phyloP scores from a whole-genome alignment of 805 yeast species.

The Starmerella powellii region DNA sequence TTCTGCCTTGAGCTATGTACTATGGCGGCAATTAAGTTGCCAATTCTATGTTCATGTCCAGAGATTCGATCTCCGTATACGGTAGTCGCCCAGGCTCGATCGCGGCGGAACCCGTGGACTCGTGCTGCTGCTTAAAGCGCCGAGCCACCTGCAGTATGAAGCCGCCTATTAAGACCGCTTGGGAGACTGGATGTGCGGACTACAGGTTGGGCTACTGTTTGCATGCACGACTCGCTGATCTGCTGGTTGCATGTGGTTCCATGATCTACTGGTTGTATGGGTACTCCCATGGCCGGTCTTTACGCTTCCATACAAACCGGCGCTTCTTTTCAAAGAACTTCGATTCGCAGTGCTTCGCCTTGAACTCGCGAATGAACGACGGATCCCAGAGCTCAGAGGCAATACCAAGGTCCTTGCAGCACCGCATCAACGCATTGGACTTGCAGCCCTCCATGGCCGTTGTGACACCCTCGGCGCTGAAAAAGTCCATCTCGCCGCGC shows the following conservation, averaged over 20 bases:
- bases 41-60: too few relatives aligned
- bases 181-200: too few relatives aligned
- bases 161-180: too few relatives aligned
- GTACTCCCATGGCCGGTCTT: constrained; percentile 68
- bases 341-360: constrained; percentile 58
- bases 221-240: too few relatives aligned
- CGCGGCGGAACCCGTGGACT: too few relatives aligned
- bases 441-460: constrained; percentile 97
- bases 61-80: too few relatives aligned
- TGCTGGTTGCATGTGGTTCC: not conserved
- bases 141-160: too few relatives aligned
- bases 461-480: constrained; percentile 72
- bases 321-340: constrained; percentile 75
- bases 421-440: constrained; percentile 92
- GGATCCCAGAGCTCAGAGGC: constrained; percentile 99
- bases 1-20: too few relatives aligned
- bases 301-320: constrained; percentile 75
- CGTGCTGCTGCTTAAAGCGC: too few relatives aligned
- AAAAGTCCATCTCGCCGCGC: constrained; percentile 91
- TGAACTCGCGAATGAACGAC: constrained; percentile 60
- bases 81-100: too few relatives aligned
- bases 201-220: too few relatives aligned
- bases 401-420: constrained; percentile 93
- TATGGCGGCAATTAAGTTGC: too few relatives aligned
- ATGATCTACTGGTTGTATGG: constrained; percentile 41